Evolutionary conservation across 2,329 filamentous ascomycete species (phyloP).

Genomic region (Aspergillus japonicus): DNA sequence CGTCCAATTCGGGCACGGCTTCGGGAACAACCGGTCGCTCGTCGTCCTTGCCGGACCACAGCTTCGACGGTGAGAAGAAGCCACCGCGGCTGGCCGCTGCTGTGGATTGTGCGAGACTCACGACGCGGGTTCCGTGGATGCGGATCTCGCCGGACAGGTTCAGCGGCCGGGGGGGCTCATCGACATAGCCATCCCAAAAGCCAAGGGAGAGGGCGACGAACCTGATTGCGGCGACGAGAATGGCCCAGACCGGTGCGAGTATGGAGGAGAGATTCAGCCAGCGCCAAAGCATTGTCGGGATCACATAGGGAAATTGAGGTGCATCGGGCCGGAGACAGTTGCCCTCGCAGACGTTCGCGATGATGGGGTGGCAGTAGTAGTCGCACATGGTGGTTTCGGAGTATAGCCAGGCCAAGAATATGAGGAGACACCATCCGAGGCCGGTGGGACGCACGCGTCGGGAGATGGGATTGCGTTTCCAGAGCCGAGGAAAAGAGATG

Average conservation of each 20-base stretch:
- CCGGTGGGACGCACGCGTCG: conserved; percentile 35
- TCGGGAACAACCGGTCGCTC: not conserved
- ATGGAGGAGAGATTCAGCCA: conserved; percentile 41
- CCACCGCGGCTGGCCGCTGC: conserved; percentile 10
- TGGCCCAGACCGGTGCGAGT: conserved; percentile 30
- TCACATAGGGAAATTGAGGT: conserved; percentile 55
- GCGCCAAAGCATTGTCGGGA: conserved; percentile 55
- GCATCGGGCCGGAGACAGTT: conserved; percentile 53
- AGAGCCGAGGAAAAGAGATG: conserved; percentile 39
- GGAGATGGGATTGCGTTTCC: conserved; percentile 30
- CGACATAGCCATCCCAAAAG: conserved; percentile 45
- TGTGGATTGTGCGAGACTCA: conserved; percentile 16
- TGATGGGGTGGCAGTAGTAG: conserved; percentile 52
- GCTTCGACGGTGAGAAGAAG: conserved; percentile 11
- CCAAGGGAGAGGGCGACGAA: conserved; percentile 39
- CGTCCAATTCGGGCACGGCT: conserved; percentile 11
- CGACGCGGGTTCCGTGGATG: conserved; percentile 29
- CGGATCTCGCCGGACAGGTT: conserved; percentile 32
- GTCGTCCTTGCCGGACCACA: conserved; percentile 9
- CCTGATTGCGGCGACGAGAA: conserved; percentile 31
- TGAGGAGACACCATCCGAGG: conserved; percentile 40
- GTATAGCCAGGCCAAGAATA: conserved; percentile 50
- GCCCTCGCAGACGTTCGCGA: conserved; percentile 49
- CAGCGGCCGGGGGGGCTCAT: conserved; percentile 30
- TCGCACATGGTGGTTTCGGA: conserved; percentile 51